Evolutionary conservation across 192 early-diverging fungal genomes (phyloP), one percentile per base, ranked within the genome.

Genomic region (Coemansia sp.): DNA sequence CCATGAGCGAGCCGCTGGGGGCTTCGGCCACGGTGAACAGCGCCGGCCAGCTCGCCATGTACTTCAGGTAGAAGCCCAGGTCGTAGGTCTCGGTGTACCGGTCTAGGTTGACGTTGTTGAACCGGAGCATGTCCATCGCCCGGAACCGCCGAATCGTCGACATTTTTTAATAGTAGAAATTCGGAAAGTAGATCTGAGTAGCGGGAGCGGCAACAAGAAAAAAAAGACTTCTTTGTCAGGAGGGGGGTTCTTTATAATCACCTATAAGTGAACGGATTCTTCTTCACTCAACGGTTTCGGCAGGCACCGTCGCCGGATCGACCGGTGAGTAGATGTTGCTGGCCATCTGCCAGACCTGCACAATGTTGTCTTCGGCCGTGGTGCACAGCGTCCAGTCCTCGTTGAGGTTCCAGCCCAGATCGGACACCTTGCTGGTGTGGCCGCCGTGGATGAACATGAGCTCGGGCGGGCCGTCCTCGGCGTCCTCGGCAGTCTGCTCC

Each of bases 331-430:
- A 80, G 36, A 79, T 84, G 55, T 70, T 72, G 59, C 78, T 82
- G 70, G 88, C 93, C 89, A 95, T 94, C 78, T 98, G 92, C 96
- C 96, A 98, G 4, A 94, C 89, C 84, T 98, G 96, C 43, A 90
- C 84, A 41, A 98, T 91, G 57, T 98, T 98, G 62, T 99, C 94
- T 61, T 99, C 94, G 8, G 94, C 96, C 4, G 92, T 85, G 32
- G 86, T 90, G 64, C 90, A 90, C 56, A 99, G 78, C 5, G 90
- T 90, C 96, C 96, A 99, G 29, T 91, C 91, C 52, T 90, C 84
- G 54, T 91, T 86, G 55, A 78, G 82, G 82, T 94, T 99, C 96
- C 96, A 99, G 46, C 82, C 84, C 48, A 99, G 88, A 65, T 99
- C 96, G 25, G 90, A 86, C 29, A 99, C 89, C 70, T 90, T 92